Evolutionary conservation across 1,284 basidiomycete genomes (phyloP).

Genomic region (Cystobasidium pallidum): DNA sequence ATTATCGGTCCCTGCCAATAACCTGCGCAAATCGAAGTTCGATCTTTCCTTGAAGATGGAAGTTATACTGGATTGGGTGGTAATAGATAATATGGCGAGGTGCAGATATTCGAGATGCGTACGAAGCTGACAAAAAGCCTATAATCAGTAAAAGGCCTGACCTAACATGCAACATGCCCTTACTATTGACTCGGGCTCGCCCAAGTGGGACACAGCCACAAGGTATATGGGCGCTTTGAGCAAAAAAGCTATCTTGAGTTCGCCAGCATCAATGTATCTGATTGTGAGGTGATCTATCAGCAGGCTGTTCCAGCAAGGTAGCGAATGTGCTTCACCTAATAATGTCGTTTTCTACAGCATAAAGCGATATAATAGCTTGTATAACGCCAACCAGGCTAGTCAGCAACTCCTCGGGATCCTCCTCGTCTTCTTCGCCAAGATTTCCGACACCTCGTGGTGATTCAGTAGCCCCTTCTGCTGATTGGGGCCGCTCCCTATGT

Average conservation of each 20-base stretch:
- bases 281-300: background rate
- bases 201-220: slow-evolving; percentile 85
- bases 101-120: slow-evolving; percentile 93
- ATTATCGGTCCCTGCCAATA: slow-evolving; percentile 60
- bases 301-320: slow-evolving; percentile 39
- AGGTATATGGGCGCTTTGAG: slow-evolving; percentile 86
- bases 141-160: background rate
- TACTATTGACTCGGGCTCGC: slow-evolving; percentile 90
- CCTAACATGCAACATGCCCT: slow-evolving; percentile 57
- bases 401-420: slow-evolving; percentile 62
- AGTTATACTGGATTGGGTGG: slow-evolving; percentile 79
- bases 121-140: slow-evolving; percentile 67
- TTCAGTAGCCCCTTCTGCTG: background rate
- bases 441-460: slow-evolving; percentile 2
- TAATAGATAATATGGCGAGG: slow-evolving; percentile 85
- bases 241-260: slow-evolving; percentile 76
- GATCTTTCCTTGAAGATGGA: slow-evolving; percentile 82
- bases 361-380: slow-evolving; percentile 76
- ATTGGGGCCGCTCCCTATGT: background rate
- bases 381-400: slow-evolving; percentile 87
- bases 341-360: slow-evolving; percentile 54
- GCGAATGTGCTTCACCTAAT: slow-evolving; percentile 45
- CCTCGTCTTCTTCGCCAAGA: slow-evolving; percentile 55
- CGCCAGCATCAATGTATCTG: slow-evolving; percentile 71
- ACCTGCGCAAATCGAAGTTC: slow-evolving; percentile 85